phyloP scores from a whole-genome alignment of 2,329 filamentous ascomycete species.

The Colletotrichum sp. region DNA sequence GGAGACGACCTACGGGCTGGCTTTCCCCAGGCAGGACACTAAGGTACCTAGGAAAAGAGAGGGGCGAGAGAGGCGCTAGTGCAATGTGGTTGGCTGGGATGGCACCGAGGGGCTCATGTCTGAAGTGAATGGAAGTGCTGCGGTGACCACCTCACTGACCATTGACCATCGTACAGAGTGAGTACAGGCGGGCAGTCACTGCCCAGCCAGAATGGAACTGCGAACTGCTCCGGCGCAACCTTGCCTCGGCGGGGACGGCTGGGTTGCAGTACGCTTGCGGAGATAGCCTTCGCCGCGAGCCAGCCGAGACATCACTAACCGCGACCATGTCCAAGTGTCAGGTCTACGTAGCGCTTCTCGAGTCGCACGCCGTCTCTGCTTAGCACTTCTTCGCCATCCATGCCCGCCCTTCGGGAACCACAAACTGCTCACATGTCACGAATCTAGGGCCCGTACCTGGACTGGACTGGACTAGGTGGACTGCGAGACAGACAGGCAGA shows the following conservation, averaged over 20 bases:
- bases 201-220: background rate
- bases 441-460: background rate
- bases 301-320: constrained; percentile 16
- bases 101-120: background rate
- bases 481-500: background rate
- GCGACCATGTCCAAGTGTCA: constrained; percentile 18
- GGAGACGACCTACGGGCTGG: background rate
- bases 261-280: constrained; percentile 10
- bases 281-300: constrained; percentile 4
- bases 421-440: constrained; percentile 20
- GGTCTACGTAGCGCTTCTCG: background rate
- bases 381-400: constrained; percentile 6
- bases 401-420: constrained; percentile 2
- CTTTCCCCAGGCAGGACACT: background rate
- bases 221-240: background rate
- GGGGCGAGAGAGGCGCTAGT: background rate
- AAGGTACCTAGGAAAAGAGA: background rate
- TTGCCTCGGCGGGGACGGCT: background rate
- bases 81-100: constrained; percentile 9
- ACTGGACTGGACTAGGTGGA: background rate
- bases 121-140: background rate
- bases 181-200: background rate
- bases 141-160: background rate
- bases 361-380: constrained; percentile 12
- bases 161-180: background rate